Base-by-base conservation (phyloP, 2,329 filamentous ascomycete genomes). In the Chaetomium olivaceum region DNA sequence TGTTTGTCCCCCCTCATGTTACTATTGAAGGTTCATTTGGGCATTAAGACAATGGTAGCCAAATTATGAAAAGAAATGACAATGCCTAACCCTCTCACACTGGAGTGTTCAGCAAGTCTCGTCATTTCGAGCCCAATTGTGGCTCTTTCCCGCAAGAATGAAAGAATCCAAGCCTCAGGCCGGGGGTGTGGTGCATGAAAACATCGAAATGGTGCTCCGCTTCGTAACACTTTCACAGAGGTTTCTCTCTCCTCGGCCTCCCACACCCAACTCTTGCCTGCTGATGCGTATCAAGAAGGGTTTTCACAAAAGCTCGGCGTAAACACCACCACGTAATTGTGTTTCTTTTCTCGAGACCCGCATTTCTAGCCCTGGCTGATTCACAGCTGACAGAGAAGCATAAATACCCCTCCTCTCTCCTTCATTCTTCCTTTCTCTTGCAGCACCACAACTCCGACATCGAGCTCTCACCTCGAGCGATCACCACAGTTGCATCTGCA, bases 361-460 rank as follows among this genome's bases (percentile, higher is more conserved):
- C 36, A 23, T 46, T 43, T 27, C 5, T 9, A 58, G 25, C 8
- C 25, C 23, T 36, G 14, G 25, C 6, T 48, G 56, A 29, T 46
- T 48, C 25, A 9, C 4, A 4, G 36, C 16, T 23, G 29, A 7
- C 31, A 25, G 25, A 48, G 23, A 29, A 43, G 36, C 16, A 50
- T 50, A 50, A 50, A 33, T 50, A 16, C 8, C 9, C 48, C 7
- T 12, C 39, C 11, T 8, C 19, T 39, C 19, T 23, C 27, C 39
- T 31, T 19, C 39, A 23, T 19, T 21, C 43, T 59, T 59, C 23
- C 25, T 50, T 21, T 21, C 21, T 57, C 56, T 27, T 33, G 4
- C 57, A 31, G 50, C 43, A 59, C 57, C 25, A 31, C 39, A 59
- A n/a, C 27, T 59, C 43, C 43, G 27, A 12, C 43, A n/a, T n/a